These are phyloP conservation scores for Pisolithus albus DNA, from an alignment of 768 basidiomycete genomes.

Conservation along the genomic window DNA sequence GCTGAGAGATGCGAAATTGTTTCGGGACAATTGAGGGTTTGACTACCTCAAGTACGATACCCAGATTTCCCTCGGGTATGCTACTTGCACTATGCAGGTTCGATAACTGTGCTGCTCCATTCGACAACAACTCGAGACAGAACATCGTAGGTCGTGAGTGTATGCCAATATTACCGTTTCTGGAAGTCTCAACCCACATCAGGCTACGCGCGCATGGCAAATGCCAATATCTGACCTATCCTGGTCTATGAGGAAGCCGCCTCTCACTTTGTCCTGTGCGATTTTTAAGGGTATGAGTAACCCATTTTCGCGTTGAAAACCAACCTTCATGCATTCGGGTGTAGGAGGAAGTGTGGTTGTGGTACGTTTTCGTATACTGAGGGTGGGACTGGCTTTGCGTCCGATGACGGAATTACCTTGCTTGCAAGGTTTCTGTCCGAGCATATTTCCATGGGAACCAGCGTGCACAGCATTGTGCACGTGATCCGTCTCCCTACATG, in stretches of 20 bases:
- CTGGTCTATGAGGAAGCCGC: slow-evolving; percentile 40
- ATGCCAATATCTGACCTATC: slow-evolving; percentile 47
- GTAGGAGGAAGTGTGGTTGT: slow-evolving; percentile 56
- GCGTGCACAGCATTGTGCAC: too few species aligned
- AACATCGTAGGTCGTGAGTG: slow-evolving; percentile 50
- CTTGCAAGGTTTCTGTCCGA: too few species aligned
- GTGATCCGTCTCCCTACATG: too few species aligned
- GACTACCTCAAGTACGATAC: slow-evolving; percentile 43
- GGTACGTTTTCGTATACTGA: slow-evolving; percentile 28
- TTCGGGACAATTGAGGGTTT: slow-evolving; percentile 56
- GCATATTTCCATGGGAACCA: too few species aligned
- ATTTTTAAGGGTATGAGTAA: slow-evolving; percentile 51
- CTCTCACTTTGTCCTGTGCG: slow-evolving; percentile 61
- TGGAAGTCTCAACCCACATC: neutral
- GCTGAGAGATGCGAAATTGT: slow-evolving; percentile 47
- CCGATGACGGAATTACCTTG: neutral
- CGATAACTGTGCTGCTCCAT: slow-evolving; percentile 58
- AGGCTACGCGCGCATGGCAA: slow-evolving; percentile 58
- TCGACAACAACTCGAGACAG: slow-evolving; percentile 47
- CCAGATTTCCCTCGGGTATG: neutral
- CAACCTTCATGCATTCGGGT: slow-evolving; percentile 1
- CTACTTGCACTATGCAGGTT: slow-evolving; percentile 32
- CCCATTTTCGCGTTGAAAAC: neutral
- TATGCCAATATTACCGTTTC: neutral
- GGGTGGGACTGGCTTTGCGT: neutral